phyloP scores from a whole-genome alignment of 2,329 filamentous ascomycete species.

The Colletotrichum aenigma region DNA sequence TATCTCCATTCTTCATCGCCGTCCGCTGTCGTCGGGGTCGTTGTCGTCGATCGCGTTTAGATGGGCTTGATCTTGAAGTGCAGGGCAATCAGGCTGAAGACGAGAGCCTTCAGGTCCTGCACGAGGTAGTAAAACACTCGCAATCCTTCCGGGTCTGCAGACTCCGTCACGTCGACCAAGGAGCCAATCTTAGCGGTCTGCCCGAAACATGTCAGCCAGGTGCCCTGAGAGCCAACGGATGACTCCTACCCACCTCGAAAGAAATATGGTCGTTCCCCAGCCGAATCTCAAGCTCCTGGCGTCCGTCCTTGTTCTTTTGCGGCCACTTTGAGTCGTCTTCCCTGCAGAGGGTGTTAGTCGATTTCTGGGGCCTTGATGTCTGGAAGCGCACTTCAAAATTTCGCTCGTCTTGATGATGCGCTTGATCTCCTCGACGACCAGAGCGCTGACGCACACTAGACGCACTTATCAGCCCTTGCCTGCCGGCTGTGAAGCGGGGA shows the following conservation, averaged over 20 bases:
- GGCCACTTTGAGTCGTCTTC: slow-evolving; percentile 99
- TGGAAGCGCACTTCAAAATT: slow-evolving; percentile 80
- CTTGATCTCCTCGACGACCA: slow-evolving; percentile 93
- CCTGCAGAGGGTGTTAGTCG: slow-evolving; percentile 48
- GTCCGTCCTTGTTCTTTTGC: slow-evolving; percentile 98
- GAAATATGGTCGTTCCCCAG: slow-evolving; percentile 95
- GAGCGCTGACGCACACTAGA: slow-evolving; percentile 91
- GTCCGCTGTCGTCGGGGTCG: background rate
- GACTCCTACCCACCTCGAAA: slow-evolving; percentile 74
- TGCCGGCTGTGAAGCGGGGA: no score
- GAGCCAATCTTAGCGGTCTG: slow-evolving; percentile 99
- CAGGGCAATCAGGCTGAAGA: slow-evolving; percentile 93
- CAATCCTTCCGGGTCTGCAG: slow-evolving; percentile 91
- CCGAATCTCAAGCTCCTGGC: slow-evolving; percentile 94
- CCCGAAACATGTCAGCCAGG: slow-evolving; percentile 20
- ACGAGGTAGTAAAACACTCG: slow-evolving; percentile 99
- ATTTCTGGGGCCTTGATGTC: slow-evolving; percentile 26
- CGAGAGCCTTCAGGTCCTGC: slow-evolving; percentile 93
- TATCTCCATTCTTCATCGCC: slow-evolving; percentile 26
- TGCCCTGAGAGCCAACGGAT: background rate
- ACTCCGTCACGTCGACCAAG: slow-evolving; percentile 94
- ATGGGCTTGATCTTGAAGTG: slow-evolving; percentile 97
- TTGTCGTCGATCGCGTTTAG: slow-evolving; percentile 36
- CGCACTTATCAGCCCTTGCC: background rate
- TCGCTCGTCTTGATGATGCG: slow-evolving; percentile 97